Percentiles rank a stretch among this genome's conserved stretches.
Conservation (phyloP, 305 asterid genomes). For the Petunia hybrid region DNA sequence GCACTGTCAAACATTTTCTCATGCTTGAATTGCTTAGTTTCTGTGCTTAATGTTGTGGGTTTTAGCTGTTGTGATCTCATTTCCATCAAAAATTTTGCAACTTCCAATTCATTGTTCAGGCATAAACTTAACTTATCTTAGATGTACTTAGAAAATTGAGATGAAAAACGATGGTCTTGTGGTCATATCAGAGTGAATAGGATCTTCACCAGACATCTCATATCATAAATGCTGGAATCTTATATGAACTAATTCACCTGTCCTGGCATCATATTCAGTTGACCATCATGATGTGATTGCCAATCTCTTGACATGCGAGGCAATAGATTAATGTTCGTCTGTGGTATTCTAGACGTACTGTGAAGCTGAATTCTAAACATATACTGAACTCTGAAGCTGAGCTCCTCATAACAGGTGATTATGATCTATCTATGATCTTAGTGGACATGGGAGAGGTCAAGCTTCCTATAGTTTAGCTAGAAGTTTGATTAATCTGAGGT, state of each 20-base stretch:
- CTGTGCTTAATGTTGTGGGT: neutral
- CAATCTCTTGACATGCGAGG: neutral
- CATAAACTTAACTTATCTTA: neutral
- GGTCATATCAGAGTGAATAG: neutral
- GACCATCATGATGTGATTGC: neutral
- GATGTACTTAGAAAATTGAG: neutral
- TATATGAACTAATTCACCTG: neutral
- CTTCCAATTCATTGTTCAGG: neutral
- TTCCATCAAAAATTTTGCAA: neutral
- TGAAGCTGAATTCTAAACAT: neutral
- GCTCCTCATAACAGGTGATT: neutral
- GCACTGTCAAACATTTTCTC: neutral
- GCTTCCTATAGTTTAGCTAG: neutral
- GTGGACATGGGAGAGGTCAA: neutral
- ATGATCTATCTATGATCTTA: neutral
- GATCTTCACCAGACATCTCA: neutral
- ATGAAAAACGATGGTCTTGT: neutral
- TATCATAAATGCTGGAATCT: neutral
- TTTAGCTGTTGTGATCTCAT: neutral
- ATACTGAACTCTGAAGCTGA: neutral
- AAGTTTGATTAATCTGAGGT: neutral
- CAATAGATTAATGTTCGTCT: neutral
- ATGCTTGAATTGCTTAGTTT: neutral
- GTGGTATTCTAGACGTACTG: neutral
- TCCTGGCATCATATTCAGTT: neutral